Evolutionary conservation across 805 yeast species (phyloP).

Genomic region (Lipomyces orientalis): DNA sequence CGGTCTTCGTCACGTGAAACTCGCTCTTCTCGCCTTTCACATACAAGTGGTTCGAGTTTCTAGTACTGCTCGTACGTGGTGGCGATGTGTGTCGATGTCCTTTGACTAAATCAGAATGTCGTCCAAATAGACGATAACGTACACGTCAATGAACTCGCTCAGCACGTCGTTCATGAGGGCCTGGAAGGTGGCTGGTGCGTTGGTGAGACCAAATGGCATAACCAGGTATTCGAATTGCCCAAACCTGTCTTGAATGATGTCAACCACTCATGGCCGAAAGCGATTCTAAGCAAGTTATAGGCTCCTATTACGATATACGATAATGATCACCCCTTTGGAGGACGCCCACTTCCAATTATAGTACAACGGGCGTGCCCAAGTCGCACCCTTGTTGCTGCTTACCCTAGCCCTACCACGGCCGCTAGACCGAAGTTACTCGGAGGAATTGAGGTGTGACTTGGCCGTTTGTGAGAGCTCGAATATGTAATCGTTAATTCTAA

Average conservation of each 20-base stretch:
- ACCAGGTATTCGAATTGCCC: conserved; percentile 41
- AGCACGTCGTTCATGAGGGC: conserved; percentile 22
- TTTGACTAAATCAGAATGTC: conserved; percentile 36
- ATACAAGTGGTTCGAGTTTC: conserved; percentile 3
- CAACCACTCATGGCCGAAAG: conserved; percentile 20
- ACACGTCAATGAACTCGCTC: conserved; percentile 6
- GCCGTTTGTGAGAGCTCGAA: too few relatives aligned
- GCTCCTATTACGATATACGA: too few relatives aligned
- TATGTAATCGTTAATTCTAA: too few relatives aligned
- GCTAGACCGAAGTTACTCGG: too few relatives aligned
- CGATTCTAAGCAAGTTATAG: conserved; percentile 15
- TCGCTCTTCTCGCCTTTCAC: conserved; percentile 19
- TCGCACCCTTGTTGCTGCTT: too few relatives aligned
- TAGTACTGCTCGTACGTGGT: conserved; percentile 10
- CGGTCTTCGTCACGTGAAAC: conserved; percentile 5
- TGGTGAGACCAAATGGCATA: conserved; percentile 43
- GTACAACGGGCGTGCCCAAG: too few relatives aligned
- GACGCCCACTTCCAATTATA: too few relatives aligned
- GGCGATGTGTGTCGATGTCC: conserved; percentile 23
- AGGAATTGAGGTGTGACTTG: too few relatives aligned
- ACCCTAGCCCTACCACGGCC: too few relatives aligned
- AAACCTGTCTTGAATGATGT: conserved; percentile 30
- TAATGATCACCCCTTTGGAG: too few relatives aligned
- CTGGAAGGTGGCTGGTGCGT: conserved; percentile 43
- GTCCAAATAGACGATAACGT: conserved; percentile 37